Percentiles rank a stretch among this genome's conserved stretches.
phyloP scores from a whole-genome alignment of 1,284 basidiomycete species.

The Naganishia liquefaciens region DNA sequence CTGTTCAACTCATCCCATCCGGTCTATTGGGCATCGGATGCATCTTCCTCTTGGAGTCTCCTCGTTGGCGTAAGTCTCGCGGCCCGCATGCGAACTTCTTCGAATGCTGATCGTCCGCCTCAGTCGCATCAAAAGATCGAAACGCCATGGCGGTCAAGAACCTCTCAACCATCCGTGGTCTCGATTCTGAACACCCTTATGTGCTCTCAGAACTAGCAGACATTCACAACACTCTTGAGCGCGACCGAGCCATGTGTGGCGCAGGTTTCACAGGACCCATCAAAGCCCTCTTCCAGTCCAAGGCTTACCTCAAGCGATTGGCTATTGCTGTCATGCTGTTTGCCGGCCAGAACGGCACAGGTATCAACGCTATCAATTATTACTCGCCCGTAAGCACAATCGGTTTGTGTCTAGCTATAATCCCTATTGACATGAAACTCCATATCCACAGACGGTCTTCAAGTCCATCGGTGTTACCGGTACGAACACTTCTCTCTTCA shows the following conservation, averaged over 20 bases:
- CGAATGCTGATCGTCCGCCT: background rate
- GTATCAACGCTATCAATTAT: conserved; percentile 35
- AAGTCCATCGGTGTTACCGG: conserved; percentile 56
- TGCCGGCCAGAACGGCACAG: conserved; percentile 33
- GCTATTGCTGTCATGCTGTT: conserved; percentile 31
- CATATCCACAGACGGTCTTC: conserved; percentile 53
- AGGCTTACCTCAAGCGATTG: conserved; percentile 26
- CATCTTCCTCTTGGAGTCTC: conserved; percentile 58
- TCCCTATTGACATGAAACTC: background rate
- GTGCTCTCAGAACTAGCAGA: conserved; percentile 51
- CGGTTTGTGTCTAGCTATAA: background rate
- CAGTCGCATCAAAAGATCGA: conserved; percentile 47
- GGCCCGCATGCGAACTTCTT: background rate
- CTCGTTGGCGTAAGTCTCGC: conserved; percentile 53
- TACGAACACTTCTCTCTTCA: conserved; percentile 53
- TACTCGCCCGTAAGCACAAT: conserved; percentile 15
- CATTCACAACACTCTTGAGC: conserved; percentile 33
- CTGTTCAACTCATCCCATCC: conserved; percentile 59
- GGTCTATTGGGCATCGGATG: conserved; percentile 55
- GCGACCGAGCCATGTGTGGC: conserved; percentile 28
- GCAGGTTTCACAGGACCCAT: conserved; percentile 32
- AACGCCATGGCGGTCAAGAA: conserved; percentile 53
- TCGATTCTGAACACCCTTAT: conserved; percentile 53
- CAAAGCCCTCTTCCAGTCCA: conserved; percentile 29
- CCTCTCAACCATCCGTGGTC: conserved; percentile 53